phyloP scores from a whole-genome alignment of 352 stramenopile genomes.

The Globisporangium abappressorium region DNA sequence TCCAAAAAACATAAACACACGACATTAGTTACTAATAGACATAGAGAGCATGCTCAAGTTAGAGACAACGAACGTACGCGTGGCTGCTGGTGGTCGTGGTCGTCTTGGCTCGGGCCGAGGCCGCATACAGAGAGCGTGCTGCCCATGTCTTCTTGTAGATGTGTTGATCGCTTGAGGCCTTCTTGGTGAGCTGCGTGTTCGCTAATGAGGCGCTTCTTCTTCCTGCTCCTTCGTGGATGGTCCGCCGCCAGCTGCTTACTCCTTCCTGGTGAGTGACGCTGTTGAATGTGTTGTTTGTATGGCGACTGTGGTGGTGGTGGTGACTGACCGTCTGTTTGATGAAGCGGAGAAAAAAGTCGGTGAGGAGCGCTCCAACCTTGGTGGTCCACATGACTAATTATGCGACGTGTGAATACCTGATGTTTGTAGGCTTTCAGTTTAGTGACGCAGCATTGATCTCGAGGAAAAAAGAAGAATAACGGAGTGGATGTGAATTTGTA shows the following conservation, averaged over 20 bases:
- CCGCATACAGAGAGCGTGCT: slow-evolving; percentile 38
- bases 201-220: slow-evolving; percentile 6
- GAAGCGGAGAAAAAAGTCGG: not conserved
- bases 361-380: not conserved
- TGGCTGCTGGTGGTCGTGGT: slow-evolving; percentile 18
- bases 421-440: not conserved
- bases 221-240: not conserved
- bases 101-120: slow-evolving; percentile 19
- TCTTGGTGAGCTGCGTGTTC: not conserved
- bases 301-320: not conserved
- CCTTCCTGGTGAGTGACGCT: not conserved
- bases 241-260: not conserved
- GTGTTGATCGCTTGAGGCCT: not conserved
- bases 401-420: not conserved
- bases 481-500: not conserved
- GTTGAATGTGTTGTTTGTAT: not conserved
- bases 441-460: not conserved
- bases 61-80: slow-evolving; percentile 18
- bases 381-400: not conserved
- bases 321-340: not conserved
- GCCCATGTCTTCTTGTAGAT: slow-evolving; percentile 24
- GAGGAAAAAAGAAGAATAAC: not conserved
- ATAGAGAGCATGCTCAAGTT: not conserved
- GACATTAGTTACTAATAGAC: not conserved
- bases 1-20: not conserved